Evolutionary conservation across 2,329 filamentous ascomycete genomes (phyloP), one percentile per base, ranked within the genome.

Genomic region (Fusarium sp.): DNA sequence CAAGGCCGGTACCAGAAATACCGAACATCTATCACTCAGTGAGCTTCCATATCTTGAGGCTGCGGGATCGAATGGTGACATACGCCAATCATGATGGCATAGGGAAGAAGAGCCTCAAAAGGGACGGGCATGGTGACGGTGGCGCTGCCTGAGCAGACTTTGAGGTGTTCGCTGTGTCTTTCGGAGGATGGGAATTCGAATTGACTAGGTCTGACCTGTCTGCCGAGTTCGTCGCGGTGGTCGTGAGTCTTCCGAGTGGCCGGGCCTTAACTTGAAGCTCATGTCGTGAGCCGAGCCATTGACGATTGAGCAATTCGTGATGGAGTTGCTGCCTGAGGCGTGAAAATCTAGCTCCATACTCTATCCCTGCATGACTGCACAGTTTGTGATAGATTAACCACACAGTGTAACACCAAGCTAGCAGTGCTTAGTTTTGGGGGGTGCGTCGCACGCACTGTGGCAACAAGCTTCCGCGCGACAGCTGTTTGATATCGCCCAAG

Each of bases 31-130:
- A 75, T 9, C 54, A 69, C 51, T 38, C 21, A 46, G 57, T 80
- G 57, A 80, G 75, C 63, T 50, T 51, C 39, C 21, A 46, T 52
- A 26, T 19, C 28, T 44, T 60, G 38, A 52, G 28, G 36, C 31
- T 43, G 57, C 57, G 53, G 42, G 62, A 34, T 51, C 55, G 49
- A 49, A 52, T 22, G 9, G 54, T 31, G 50, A 78, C 87, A 79
- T 84, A 90, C 88, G 76, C 80, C 83, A 73, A 88, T 78, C 78
- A 90, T 87, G 83, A 91, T 89, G 79, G 81, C 88, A 79, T 90
- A 90, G 43, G 88, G 88, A 79, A 91, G 82, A 70, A 91, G 76
- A 50, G 87, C 81, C 80, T 91, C 88, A 80, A 90, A 91, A 47
- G 88, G 88, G 69, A 91, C 80, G 62, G 86, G 86, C 88, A 91